Percentiles rank a stretch among this genome's conserved stretches.
These are phyloP conservation scores for Brassica incana DNA, from an alignment of 345 rosid species.

Conservation along the genomic window DNA sequence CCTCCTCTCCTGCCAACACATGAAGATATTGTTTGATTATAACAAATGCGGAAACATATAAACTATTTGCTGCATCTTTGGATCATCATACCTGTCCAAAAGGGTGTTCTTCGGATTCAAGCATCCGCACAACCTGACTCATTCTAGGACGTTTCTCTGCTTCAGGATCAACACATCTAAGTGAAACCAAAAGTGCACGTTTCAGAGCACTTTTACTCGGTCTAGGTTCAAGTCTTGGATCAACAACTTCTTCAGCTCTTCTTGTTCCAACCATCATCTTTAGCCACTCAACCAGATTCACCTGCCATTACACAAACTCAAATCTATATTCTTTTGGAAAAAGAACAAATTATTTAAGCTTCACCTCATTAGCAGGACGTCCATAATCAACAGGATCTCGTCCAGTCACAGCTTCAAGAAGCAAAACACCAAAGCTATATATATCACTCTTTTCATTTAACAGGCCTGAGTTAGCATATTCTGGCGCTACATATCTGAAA, in stretches of 20 bases:
- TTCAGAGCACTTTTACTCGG: constrained; percentile 75
- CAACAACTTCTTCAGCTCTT: constrained; percentile 92
- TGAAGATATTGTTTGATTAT: not conserved
- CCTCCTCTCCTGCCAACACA: constrained; percentile 66
- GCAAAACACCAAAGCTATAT: constrained; percentile 92
- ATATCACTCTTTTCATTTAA: constrained; percentile 94
- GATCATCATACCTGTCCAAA: constrained; percentile 63
- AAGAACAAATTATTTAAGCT: not conserved
- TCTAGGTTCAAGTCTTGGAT: constrained; percentile 70
- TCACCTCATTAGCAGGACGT: constrained; percentile 86
- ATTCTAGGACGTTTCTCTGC: constrained; percentile 86
- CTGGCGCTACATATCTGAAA: constrained; percentile 94
- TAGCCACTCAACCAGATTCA: constrained; percentile 94
- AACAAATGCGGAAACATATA: not conserved
- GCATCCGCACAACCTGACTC: constrained; percentile 88
- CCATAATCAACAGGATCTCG: constrained; percentile 94
- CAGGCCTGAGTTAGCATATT: constrained; percentile 91
- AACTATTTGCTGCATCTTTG: constrained; percentile 3
- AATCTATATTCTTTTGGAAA: not conserved
- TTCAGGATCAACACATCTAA: constrained; percentile 91
- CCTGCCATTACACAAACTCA: constrained; percentile 46
- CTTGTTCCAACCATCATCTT: constrained; percentile 95
- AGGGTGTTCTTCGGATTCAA: constrained; percentile 83
- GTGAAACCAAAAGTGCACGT: constrained; percentile 74
- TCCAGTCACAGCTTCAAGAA: constrained; percentile 92